These are phyloP conservation scores for Pholiota conissans DNA, from an alignment of 768 basidiomycete species.

Conservation along the genomic window DNA sequence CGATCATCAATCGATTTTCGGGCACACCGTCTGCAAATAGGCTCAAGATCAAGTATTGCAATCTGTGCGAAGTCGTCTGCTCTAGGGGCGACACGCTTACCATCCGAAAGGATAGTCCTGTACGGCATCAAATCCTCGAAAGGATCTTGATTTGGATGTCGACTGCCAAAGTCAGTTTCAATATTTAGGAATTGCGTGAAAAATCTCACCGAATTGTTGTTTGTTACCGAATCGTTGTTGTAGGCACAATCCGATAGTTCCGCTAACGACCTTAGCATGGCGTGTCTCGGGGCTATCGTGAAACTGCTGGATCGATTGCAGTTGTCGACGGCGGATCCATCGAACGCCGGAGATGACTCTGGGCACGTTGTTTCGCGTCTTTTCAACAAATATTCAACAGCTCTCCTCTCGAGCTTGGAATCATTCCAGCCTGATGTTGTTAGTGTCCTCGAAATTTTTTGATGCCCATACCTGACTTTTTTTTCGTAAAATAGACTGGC, in stretches of 20 bases:
- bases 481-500: conserved; percentile 35
- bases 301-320: conserved; percentile 75
- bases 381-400: conserved; percentile 75
- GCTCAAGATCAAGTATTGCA: conserved; percentile 75
- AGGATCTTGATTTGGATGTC: conserved; percentile 80
- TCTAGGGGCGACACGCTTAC: conserved; percentile 59
- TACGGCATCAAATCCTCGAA: conserved; percentile 74
- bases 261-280: conserved; percentile 69
- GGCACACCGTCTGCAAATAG: conserved; percentile 51
- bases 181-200: too few species aligned
- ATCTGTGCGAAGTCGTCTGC: conserved; percentile 67
- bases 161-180: conserved; percentile 44
- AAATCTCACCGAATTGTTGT: not conserved
- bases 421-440: conserved; percentile 52
- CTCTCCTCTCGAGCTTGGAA: conserved; percentile 63
- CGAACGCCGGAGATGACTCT: conserved; percentile 60
- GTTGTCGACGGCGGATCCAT: conserved; percentile 49
- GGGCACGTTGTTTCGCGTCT: conserved; percentile 72
- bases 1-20: conserved; percentile 63
- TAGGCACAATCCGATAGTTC: conserved; percentile 38
- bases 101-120: conserved; percentile 64
- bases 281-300: conserved; percentile 72
- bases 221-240: not conserved
- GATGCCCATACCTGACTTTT: conserved; percentile 8
- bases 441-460: conserved; percentile 11